Base-by-base conservation (phyloP, 1,284 basidiomycete species). In the Agroathelia rolfsii region DNA sequence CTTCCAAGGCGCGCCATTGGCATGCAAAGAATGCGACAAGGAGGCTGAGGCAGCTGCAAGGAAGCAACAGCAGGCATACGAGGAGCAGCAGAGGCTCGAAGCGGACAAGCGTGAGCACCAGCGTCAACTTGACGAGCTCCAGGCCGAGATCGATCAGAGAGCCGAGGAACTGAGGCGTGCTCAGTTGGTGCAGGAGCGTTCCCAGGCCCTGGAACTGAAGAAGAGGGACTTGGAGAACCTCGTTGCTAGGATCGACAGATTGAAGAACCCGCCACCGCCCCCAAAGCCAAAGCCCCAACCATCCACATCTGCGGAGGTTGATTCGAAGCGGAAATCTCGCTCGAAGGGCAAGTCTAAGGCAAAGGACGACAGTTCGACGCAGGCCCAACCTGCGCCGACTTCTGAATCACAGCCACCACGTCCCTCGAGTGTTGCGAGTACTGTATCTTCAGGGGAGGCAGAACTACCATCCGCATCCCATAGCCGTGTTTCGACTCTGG, bases 91-190 rank as follows among this genome's bases (percentile, higher is more conserved):
- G 40, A 49, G 55, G 32, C 48, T 49, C 20, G 61, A 61, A n/a
- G 51, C 42, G 6, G 53, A 55, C 3, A 47, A 55, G 32, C 34
- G 38, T n/a, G 48, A 36, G 10, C 57, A 64, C 41, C 39, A 41
- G 6, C 31, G 44, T 18, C 38, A 41, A 24, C 38, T 63, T 30
- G 54, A 49, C 6, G 52, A 49, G 6, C 33, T 63, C 5, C 50
- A 64, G 13, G 54, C 50, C 6, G 52, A 49, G 6, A 34, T 63
- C 5, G 50, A 64, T 14, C 26, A 53, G 39, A 54, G 59, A 15
- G 52, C 45, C 0, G 30, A 34, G 13, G 45, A 57, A 33, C 9
- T 42, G 7, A 44, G 45, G 18, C 56, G 58, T 24, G 35, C 28
- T 5, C 48, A 48, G 20, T 33, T 50, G n/a, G 46, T 40, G 5